Conservation (phyloP, 495 filamentous ascomycete genomes). For the Letharia columbiana region DNA sequence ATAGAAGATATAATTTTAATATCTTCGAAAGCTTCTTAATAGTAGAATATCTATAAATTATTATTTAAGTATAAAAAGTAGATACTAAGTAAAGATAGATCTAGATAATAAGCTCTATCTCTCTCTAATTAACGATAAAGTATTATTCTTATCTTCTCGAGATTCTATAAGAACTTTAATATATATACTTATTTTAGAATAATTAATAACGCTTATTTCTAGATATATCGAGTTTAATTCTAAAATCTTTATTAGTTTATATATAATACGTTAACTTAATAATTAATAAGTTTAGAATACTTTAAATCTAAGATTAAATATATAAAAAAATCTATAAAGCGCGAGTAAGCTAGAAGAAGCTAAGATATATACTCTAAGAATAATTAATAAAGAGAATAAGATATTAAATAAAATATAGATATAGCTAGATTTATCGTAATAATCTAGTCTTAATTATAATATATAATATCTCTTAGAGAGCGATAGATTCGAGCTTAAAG, state of each 20-base stretch:
- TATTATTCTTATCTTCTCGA: neutral
- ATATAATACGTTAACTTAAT: neutral
- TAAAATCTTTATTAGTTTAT: neutral
- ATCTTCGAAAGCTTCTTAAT: neutral
- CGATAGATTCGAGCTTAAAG: neutral
- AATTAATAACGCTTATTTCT: no score
- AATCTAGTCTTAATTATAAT: neutral
- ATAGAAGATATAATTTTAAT: neutral
- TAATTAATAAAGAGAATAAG: neutral
- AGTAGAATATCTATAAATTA: neutral
- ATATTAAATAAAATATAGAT: neutral
- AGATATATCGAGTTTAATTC: neutral
- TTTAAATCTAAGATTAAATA: neutral
- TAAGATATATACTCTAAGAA: neutral
- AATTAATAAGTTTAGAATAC: neutral
- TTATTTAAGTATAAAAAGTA: neutral
- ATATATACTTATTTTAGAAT: no score
- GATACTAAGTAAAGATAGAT: neutral
- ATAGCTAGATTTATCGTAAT: no score
- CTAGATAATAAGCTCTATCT: neutral
- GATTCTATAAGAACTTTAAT: neutral
- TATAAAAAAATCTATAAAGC: neutral
- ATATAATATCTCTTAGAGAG: neutral
- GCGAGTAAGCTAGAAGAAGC: neutral
- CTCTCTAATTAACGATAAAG: neutral